phyloP scores from a whole-genome alignment of 495 filamentous ascomycete genomes.

The Hypoxylon trugodes region DNA sequence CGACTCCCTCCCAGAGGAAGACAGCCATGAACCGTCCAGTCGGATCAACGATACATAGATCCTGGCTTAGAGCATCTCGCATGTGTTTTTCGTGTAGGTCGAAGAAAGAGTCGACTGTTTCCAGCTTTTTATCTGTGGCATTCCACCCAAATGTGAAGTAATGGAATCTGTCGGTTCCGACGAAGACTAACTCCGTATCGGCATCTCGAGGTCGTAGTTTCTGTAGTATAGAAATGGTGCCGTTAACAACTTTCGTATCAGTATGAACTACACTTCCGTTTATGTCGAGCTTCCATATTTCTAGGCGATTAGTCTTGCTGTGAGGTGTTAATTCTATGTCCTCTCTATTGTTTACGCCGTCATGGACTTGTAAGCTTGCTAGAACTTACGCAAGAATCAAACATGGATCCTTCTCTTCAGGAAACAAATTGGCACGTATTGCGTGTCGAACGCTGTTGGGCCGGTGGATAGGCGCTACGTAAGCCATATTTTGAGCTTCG shows the following conservation, averaged over 20 bases:
- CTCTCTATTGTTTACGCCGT: neutral
- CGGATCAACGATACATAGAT: constrained; percentile 84
- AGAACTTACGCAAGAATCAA: constrained; percentile 83
- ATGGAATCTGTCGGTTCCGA: constrained; percentile 86
- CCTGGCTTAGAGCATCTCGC: constrained; percentile 76
- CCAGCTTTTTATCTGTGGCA: constrained; percentile 62
- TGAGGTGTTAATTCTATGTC: constrained; percentile 12
- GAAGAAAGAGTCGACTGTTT: constrained; percentile 73
- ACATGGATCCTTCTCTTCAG: constrained; percentile 75
- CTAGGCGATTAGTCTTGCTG: constrained; percentile 91
- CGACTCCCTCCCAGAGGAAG: constrained; percentile 87
- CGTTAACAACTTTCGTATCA: constrained; percentile 76
- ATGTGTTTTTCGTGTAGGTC: constrained; percentile 83
- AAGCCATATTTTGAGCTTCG: constrained; percentile 72
- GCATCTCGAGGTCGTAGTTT: constrained; percentile 78
- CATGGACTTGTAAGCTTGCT: constrained; percentile 10
- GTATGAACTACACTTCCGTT: constrained; percentile 58
- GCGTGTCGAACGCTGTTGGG: constrained; percentile 91
- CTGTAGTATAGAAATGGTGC: constrained; percentile 84
- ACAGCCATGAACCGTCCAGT: constrained; percentile 81
- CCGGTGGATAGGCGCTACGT: constrained; percentile 91
- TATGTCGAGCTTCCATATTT: constrained; percentile 72
- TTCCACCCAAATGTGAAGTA: constrained; percentile 94
- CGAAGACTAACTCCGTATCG: constrained; percentile 84
- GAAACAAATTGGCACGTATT: constrained; percentile 77